These are phyloP conservation scores for Endocalyx cinctus DNA, from an alignment of 2,329 filamentous ascomycete species.

Conservation along the genomic window DNA sequence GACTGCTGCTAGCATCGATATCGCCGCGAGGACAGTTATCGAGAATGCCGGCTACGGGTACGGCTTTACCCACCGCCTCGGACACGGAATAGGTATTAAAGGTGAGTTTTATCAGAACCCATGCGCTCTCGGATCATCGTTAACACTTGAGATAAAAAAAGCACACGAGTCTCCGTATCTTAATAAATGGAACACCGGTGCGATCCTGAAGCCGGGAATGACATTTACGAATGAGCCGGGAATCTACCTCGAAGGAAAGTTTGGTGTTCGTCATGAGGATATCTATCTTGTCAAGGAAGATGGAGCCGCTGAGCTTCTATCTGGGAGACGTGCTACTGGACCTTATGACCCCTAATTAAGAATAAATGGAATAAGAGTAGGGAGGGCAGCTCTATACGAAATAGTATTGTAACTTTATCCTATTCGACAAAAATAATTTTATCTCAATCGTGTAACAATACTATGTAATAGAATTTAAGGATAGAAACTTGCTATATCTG, in stretches of 20 bases:
- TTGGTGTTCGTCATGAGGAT: conserved; percentile 61
- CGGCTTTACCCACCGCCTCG: conserved; percentile 57
- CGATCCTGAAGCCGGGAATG: conserved; percentile 51
- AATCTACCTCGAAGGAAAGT: conserved; percentile 54
- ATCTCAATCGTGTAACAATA: too few species aligned
- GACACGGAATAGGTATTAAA: conserved; percentile 63
- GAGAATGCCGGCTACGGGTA: conserved; percentile 53
- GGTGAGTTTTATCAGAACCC: conserved; percentile 14
- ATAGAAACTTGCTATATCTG: too few species aligned
- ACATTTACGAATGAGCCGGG: conserved; percentile 61
- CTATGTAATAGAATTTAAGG: too few species aligned
- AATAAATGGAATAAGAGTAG: too few species aligned
- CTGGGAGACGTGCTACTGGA: conserved; percentile 44
- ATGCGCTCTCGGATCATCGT: too few species aligned
- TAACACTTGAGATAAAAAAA: too few species aligned
- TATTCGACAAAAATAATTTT: too few species aligned
- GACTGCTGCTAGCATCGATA: conserved; percentile 56
- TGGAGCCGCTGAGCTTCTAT: conserved; percentile 51
- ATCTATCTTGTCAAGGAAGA: conserved; percentile 52
- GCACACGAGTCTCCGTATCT: conserved; percentile 62
- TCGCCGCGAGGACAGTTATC: conserved; percentile 55
- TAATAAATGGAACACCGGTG: conserved; percentile 54
- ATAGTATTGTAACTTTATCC: too few species aligned
- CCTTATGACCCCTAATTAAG: conserved; percentile 45
- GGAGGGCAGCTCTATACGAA: too few species aligned